Conservation (phyloP, 2,329 filamentous ascomycete genomes). For the Stenocarpella maydis region DNA sequence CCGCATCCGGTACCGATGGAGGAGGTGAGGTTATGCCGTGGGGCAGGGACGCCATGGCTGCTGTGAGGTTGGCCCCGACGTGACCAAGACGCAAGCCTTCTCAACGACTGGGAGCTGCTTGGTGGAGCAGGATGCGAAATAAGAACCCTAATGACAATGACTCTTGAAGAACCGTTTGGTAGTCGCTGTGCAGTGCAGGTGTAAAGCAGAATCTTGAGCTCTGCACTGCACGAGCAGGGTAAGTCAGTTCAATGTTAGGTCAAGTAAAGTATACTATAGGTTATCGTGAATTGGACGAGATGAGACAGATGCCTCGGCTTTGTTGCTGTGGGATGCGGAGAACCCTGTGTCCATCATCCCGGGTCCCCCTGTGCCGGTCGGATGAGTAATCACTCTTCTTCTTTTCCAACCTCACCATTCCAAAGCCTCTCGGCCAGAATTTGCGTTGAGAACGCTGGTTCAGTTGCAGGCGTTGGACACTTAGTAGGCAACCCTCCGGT, state of each 20-base stretch:
- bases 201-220: too few species aligned
- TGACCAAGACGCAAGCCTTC: neutral
- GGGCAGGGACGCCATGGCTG: slow-evolving; percentile 28
- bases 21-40: slow-evolving; percentile 45
- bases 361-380: neutral
- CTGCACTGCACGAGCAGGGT: too few species aligned
- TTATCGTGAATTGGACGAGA: neutral
- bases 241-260: too few species aligned
- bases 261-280: neutral
- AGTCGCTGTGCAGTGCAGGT: neutral
- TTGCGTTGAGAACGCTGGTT: neutral
- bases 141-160: too few species aligned
- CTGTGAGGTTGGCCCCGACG: neutral
- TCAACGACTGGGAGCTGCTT: neutral
- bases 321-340: slow-evolving; percentile 3
- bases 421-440: neutral
- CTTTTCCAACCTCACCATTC: neutral
- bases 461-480: neutral
- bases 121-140: too few species aligned
- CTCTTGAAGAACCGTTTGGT: neutral
- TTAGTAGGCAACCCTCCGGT: neutral
- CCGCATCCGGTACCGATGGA: slow-evolving; percentile 50
- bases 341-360: neutral
- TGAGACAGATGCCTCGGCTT: slow-evolving; percentile 18
- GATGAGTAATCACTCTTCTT: neutral